Evolutionary conservation across 352 stramenopile genomes (phyloP), one percentile per base, ranked within the genome.

Genomic region (Globisporangium alternatum): DNA sequence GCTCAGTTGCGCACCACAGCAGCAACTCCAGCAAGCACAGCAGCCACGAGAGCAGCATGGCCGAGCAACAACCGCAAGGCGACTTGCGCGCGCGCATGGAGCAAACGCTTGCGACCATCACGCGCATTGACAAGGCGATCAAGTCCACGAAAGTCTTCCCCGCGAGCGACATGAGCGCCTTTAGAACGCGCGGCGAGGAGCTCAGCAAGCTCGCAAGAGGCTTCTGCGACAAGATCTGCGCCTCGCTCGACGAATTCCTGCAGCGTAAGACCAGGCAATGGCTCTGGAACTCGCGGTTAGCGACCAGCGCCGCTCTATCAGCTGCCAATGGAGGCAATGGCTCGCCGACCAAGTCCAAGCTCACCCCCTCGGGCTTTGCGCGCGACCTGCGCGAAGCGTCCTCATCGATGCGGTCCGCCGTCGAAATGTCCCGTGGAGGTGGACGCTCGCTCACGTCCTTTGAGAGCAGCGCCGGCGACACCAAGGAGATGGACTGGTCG

Each of bases 91-190:
- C 78, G 48, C 64, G 71, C 33, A 62, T 88, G 37, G 41, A 74
- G 21, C 60, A 73, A 2, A 66, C 72, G 1, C 64, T 90, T n/a
- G 57, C 73, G 45, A 83, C 77, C 0, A 76, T 90, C 44, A 49
- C 63, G 37, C 68, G 70, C 22, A 55, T 92, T 7, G 77, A 86
- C 55, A 44, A 75, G 12, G 83, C 81, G 2, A 83, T 90, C 54
- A 81, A 84, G 54, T 83, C 83, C 0, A 89, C 82, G 5, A 66
- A 68, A 9, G 56, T 68, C 6, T 90, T 79, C 51, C 84, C 84
- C 33, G 82, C 84, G 9, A 82, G 68, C 56, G 78, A 93, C 30
- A 90, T 93, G 84, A 33, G 55, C 1, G 84, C 81, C 2, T 83
- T 93, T 59, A 75, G 75, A 30, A 47, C 68, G 1, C 80, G 80